Evolutionary conservation across 345 rosid genomes (phyloP).

Genomic region (Atalantia buxifolia): DNA sequence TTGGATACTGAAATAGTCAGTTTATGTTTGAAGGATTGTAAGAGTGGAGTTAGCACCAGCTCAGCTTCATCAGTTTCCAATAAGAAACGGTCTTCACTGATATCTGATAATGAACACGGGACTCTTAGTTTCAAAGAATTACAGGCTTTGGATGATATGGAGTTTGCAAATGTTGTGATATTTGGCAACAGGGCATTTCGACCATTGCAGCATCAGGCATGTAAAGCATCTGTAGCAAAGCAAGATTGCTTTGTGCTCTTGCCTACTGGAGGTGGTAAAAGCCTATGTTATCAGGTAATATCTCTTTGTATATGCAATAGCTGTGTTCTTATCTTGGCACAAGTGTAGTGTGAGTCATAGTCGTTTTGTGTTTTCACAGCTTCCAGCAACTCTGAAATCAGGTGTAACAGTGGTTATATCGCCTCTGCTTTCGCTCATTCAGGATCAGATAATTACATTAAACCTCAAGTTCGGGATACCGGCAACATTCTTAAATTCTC

Average conservation of each 20-base stretch:
- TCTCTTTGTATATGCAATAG: constrained; percentile 8
- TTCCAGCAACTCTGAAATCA: constrained; percentile 77
- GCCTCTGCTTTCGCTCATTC: constrained; percentile 83
- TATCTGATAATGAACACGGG: constrained; percentile 22
- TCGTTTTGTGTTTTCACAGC: constrained; percentile 41
- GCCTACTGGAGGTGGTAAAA: constrained; percentile 96
- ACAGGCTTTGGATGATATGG: constrained; percentile 74
- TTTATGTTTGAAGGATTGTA: constrained; percentile 46
- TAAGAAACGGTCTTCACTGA: constrained; percentile 23
- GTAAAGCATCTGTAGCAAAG: constrained; percentile 64
- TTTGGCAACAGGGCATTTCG: constrained; percentile 67
- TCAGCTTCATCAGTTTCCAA: constrained; percentile 38
- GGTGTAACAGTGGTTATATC: constrained; percentile 88
- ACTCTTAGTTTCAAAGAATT: constrained; percentile 66
- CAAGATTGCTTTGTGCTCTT: constrained; percentile 81
- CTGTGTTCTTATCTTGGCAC: neutral
- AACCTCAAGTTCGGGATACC: constrained; percentile 82
- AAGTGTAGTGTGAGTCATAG: constrained; percentile 5
- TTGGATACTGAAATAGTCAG: constrained; percentile 17
- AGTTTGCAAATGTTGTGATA: constrained; percentile 82
- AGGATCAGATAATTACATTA: constrained; percentile 81
- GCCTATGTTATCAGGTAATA: constrained; percentile 83
- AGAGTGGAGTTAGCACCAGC: constrained; percentile 36
- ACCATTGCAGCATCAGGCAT: constrained; percentile 80
- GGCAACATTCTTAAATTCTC: constrained; percentile 85